Evolutionary conservation across 768 basidiomycete species (phyloP).

Genomic region (Phanerochaete sordida): DNA sequence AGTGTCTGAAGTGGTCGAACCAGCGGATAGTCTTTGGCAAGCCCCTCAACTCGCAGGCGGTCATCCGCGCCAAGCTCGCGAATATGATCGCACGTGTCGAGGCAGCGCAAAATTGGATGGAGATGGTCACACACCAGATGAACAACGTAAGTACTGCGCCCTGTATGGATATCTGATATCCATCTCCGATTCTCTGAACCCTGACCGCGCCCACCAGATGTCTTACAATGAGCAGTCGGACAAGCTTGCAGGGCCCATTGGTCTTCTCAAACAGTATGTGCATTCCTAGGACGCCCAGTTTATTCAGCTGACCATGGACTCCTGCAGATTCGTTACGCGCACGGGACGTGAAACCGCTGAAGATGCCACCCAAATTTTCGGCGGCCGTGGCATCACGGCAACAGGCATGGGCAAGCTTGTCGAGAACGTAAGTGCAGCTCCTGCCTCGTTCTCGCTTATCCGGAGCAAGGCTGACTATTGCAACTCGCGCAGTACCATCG

Average conservation of each 20-base stretch:
- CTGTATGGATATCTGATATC: background rate
- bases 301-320: background rate
- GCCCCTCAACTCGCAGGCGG: constrained; percentile 75
- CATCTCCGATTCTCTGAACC: background rate
- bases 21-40: constrained; percentile 92
- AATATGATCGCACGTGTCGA: constrained; percentile 90
- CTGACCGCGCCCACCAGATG: constrained; percentile 51
- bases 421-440: constrained; percentile 60
- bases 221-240: constrained; percentile 79
- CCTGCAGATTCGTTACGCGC: constrained; percentile 60
- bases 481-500: constrained; percentile 61
- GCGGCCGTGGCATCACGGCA: constrained; percentile 82
- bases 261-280: constrained; percentile 80
- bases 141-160: constrained; percentile 54
- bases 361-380: constrained; percentile 85
- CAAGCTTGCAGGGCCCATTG: constrained; percentile 86
- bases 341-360: constrained; percentile 63
- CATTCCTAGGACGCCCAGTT: background rate
- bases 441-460: background rate
- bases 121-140: constrained; percentile 90
- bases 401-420: constrained; percentile 85
- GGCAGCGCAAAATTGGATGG: constrained; percentile 83
- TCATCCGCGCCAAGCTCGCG: constrained; percentile 85
- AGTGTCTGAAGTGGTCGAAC: constrained; percentile 90
- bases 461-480: background rate